Evolutionary conservation across 352 stramenopile genomes (phyloP), one percentile per base, ranked within the genome.

Genomic region (Globisporangium carolinianum): DNA sequence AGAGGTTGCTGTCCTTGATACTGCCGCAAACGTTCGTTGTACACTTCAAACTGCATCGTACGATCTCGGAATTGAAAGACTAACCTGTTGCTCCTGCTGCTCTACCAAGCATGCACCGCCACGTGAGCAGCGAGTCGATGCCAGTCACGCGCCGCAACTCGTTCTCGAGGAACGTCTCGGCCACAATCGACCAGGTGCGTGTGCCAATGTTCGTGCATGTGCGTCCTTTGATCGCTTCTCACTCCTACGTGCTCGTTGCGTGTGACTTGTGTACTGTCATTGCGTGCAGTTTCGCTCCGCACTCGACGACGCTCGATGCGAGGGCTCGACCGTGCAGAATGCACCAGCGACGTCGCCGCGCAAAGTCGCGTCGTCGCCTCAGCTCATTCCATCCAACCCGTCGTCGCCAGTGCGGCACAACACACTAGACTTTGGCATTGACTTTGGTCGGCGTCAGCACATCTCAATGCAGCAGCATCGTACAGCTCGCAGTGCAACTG

Each of bases 181-280:
- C 58, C 10, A 54, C 61, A 12, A 75, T 77, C 47, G 61, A 65
- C 15, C 63, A 75, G 67, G 69, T 75, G 57, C n/a, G 49, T 6
- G 5, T n/a, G n/a, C 18, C 10, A 14, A 4, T 6, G 15, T 47
- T 49, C 52, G 39, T 18, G 41, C 10, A 35, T 5, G 6, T 39
- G 15, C 51, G 12, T 17, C 4, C 17, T 32, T 24, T 12, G 6
- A 6, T 10, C 7, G 11, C 45, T 49, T 49, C 15, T 32, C 45
- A 32, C 45, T 49, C 45, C 3, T 17, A 6, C 6, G 24, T 32
- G 24, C 24, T 32, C 24, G 24, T 32, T 32, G 24, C 24, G 24
- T 32, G 24, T 12, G 4, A 5, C n/a, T 35, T 49, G 45, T 7
- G 39, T 57, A 3, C 41, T 42, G 17, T 24, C 24, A 9, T 7